These are phyloP conservation scores for Hymenoscyphus salicellus DNA, from an alignment of 2,329 filamentous ascomycete genomes.

Conservation along the genomic window DNA sequence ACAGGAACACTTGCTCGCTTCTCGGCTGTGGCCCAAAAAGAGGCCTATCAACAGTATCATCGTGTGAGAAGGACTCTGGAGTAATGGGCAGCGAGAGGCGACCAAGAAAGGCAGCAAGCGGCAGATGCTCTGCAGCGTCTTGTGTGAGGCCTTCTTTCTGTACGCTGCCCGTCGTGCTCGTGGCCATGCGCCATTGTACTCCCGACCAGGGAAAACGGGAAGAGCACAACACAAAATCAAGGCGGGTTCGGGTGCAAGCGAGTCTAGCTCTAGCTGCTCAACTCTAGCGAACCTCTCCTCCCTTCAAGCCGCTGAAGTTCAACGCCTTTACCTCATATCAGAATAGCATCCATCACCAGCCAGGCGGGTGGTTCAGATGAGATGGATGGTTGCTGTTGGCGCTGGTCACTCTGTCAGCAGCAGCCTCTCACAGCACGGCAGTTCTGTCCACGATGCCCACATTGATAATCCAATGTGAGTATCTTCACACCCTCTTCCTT, in stretches of 20 bases:
- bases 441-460: slow-evolving; percentile 1
- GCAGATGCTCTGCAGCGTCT: background rate
- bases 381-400: background rate
- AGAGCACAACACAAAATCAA: slow-evolving; percentile 18
- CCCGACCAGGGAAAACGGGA: slow-evolving; percentile 15
- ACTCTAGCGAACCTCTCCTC: slow-evolving; percentile 3
- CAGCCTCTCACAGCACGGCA: slow-evolving; percentile 6
- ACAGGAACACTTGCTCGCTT: background rate
- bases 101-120: background rate
- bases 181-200: slow-evolving; percentile 10
- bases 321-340: background rate
- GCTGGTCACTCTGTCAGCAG: background rate
- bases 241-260: slow-evolving; percentile 31
- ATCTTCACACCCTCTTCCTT: slow-evolving; percentile 1
- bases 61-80: background rate
- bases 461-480: background rate
- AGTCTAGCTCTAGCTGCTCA: background rate
- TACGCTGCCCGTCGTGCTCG: slow-evolving; percentile 3
- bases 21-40: slow-evolving; percentile 1
- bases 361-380: background rate
- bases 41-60: slow-evolving; percentile 9
- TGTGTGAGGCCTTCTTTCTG: background rate
- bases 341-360: background rate
- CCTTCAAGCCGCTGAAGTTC: background rate
- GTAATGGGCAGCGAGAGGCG: background rate